Evolutionary conservation across 2,329 filamentous ascomycete species (phyloP).

Genomic region (Colletotrichum sp.): DNA sequence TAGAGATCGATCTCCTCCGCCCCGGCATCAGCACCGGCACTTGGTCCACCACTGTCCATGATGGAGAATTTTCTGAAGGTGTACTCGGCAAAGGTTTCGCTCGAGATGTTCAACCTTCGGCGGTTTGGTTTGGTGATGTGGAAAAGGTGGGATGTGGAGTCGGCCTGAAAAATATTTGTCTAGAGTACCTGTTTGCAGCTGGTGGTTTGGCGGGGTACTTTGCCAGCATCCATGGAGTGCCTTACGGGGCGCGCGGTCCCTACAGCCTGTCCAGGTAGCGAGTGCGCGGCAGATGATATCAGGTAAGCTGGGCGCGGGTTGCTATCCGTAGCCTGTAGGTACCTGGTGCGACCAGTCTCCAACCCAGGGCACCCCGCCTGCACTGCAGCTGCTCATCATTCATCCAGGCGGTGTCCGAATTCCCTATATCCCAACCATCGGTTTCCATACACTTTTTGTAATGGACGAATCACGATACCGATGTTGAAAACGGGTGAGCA

Average conservation of each 20-base stretch:
- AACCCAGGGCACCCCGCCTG: neutral
- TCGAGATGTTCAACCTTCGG: constrained; percentile 15
- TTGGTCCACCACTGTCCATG: constrained; percentile 26
- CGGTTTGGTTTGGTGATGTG: constrained; percentile 18
- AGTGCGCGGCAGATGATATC: neutral
- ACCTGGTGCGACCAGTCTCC: neutral
- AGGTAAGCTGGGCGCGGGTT: neutral
- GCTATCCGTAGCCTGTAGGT: neutral
- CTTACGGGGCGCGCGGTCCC: constrained; percentile 5
- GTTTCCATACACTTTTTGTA: neutral
- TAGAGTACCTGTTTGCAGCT: neutral
- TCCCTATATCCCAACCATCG: neutral
- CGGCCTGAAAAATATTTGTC: constrained; percentile 19
- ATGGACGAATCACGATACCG: neutral
- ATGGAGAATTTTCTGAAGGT: constrained; percentile 13
- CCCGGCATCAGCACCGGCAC: constrained; percentile 11
- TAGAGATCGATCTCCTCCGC: constrained; percentile 64
- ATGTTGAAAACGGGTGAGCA: neutral
- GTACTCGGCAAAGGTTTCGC: constrained; percentile 11
- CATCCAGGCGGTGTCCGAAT: neutral
- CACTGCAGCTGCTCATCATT: neutral
- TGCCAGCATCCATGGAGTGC: neutral
- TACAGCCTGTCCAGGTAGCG: neutral
- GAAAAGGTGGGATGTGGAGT: constrained; percentile 21
- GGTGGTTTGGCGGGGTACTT: constrained; percentile 16